A percentile compares a stretch with the other conserved stretches of the same genome.
phyloP scores from a whole-genome alignment of 148 eudicot species.

The Camellia japonica region DNA sequence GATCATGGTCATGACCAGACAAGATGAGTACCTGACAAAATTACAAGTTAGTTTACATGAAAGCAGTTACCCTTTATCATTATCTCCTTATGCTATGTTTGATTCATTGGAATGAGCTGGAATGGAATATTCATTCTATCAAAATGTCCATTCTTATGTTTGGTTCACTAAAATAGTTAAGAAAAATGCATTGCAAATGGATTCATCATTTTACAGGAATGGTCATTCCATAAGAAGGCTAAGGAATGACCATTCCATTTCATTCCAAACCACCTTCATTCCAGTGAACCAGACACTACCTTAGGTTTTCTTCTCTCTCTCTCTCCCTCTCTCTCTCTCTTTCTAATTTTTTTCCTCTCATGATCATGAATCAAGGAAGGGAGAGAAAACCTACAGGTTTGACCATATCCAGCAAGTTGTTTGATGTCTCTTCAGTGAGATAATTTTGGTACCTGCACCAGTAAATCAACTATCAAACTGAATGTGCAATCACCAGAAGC shows the following conservation, averaged over 20 bases:
- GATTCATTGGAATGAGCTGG: too few relatives aligned
- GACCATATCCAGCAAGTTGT: slow-evolving; percentile 54
- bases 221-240: too few relatives aligned
- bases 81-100: background rate
- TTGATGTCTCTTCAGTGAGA: slow-evolving; percentile 54
- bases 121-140: too few relatives aligned
- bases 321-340: background rate
- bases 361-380: slow-evolving; percentile 14
- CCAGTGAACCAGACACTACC: too few relatives aligned
- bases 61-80: background rate
- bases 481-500: background rate
- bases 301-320: background rate
- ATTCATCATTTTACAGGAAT: too few relatives aligned
- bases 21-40: slow-evolving; percentile 66
- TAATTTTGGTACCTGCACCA: slow-evolving; percentile 89
- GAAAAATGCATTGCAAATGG: too few relatives aligned
- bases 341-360: background rate
- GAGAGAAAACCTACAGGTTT: slow-evolving; percentile 60
- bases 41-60: slow-evolving; percentile 11
- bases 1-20: slow-evolving; percentile 98
- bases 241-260: too few relatives aligned
- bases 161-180: too few relatives aligned
- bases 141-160: too few relatives aligned
- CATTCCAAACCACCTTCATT: too few relatives aligned
- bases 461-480: slow-evolving; percentile 19